These are phyloP conservation scores for Lipomyces spencermartinsiae DNA, from an alignment of 805 yeast species.

Conservation along the genomic window DNA sequence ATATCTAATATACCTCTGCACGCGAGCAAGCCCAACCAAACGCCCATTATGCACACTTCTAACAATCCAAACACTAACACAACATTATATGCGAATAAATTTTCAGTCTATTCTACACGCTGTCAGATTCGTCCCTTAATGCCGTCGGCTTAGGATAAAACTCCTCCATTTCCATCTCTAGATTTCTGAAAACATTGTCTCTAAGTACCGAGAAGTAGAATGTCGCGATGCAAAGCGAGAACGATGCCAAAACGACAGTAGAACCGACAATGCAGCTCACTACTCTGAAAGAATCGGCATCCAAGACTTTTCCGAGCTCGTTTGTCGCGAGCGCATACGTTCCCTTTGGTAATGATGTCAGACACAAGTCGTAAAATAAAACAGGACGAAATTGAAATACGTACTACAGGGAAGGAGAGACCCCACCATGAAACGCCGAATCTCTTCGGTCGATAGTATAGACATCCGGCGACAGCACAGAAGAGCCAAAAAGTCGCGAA, in stretches of 20 bases:
- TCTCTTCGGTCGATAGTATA: slow-evolving; percentile 46
- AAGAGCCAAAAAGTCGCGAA: slow-evolving; percentile 66
- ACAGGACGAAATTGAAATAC: background rate
- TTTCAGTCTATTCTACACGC: background rate
- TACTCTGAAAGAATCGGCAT: slow-evolving; percentile 64
- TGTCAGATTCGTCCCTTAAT: background rate
- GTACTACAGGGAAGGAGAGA: slow-evolving; percentile 76
- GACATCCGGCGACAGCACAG: slow-evolving; percentile 49
- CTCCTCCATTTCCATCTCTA: slow-evolving; percentile 19
- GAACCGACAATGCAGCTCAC: slow-evolving; percentile 67
- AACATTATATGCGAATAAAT: too few relatives aligned
- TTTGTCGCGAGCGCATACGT: slow-evolving; percentile 71
- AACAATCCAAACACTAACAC: background rate
- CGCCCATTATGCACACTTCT: too few relatives aligned
- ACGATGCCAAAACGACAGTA: slow-evolving; percentile 51
- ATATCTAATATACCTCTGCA: too few relatives aligned
- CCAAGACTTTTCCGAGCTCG: slow-evolving; percentile 57
- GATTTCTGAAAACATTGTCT: slow-evolving; percentile 16
- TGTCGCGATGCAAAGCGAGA: slow-evolving; percentile 26
- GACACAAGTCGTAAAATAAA: background rate
- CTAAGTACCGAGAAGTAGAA: slow-evolving; percentile 23
- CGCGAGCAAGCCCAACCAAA: background rate
- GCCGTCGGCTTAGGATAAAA: slow-evolving; percentile 3
- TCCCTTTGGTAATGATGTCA: slow-evolving; percentile 50
- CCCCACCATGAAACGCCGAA: slow-evolving; percentile 76